A percentile compares a stretch with the other conserved stretches of the same genome.
These are phyloP conservation scores for Pseudogymnoascus destructans DNA, from an alignment of 2,329 filamentous ascomycete genomes.

Conservation along the genomic window DNA sequence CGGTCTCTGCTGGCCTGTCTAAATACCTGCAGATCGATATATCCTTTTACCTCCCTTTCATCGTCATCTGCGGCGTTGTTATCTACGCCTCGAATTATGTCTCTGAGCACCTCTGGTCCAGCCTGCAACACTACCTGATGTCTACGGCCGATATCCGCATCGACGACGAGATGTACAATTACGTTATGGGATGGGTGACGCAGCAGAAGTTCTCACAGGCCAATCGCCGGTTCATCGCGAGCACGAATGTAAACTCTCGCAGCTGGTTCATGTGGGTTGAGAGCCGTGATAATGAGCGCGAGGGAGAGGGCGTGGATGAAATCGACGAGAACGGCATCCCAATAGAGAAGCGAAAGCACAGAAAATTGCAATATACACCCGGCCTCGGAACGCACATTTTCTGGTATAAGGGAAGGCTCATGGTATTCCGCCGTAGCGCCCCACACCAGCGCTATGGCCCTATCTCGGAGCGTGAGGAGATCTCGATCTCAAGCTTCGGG, in stretches of 20 bases:
- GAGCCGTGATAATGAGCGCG: constrained; percentile 33
- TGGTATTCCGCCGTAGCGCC: constrained; percentile 41
- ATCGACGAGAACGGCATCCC: constrained; percentile 20
- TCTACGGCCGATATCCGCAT: constrained; percentile 52
- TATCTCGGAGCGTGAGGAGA: constrained; percentile 42
- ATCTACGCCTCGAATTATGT: constrained; percentile 41
- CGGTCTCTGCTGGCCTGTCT: constrained; percentile 39
- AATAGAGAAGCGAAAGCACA: constrained; percentile 29
- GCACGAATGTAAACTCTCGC: constrained; percentile 45
- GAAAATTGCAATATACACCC: constrained; percentile 46
- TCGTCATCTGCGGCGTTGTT: constrained; percentile 38
- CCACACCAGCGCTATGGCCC: constrained; percentile 32
- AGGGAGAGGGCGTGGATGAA: constrained; percentile 31
- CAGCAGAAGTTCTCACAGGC: constrained; percentile 45
- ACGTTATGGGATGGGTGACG: constrained; percentile 57
- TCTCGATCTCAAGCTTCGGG: constrained; percentile 48
- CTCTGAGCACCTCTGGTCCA: constrained; percentile 33
- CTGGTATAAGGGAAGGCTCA: constrained; percentile 45
- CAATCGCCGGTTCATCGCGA: constrained; percentile 50
- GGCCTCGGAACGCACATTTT: constrained; percentile 56
- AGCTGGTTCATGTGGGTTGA: constrained; percentile 34
- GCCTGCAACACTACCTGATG: constrained; percentile 44
- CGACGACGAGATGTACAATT: constrained; percentile 62
- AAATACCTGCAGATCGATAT: constrained; percentile 49
- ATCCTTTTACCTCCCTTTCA: constrained; percentile 45